phyloP scores from a whole-genome alignment of 129 eudicot species.

The Lonicera japonica region DNA sequence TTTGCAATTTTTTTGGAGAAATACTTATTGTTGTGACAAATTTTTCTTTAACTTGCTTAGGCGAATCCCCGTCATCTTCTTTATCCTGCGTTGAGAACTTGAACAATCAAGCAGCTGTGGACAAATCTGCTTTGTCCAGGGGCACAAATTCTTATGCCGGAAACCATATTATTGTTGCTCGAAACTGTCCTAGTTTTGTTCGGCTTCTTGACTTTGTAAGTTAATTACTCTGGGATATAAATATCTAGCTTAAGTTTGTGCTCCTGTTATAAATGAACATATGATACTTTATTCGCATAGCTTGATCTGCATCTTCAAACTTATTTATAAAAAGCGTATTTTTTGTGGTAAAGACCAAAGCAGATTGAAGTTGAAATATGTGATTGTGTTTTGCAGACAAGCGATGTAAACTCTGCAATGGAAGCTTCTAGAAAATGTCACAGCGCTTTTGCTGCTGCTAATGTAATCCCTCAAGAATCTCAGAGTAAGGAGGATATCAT shows the following conservation, averaged over 20 bases:
- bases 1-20: too few species aligned
- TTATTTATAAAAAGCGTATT: too few species aligned
- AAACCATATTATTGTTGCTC: slow-evolving; percentile 42
- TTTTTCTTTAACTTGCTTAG: slow-evolving; percentile 25
- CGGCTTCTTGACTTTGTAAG: slow-evolving; percentile 90
- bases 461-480: slow-evolving; percentile 30
- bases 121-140: slow-evolving; percentile 41
- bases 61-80: slow-evolving; percentile 97
- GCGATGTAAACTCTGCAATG: slow-evolving; percentile 72
- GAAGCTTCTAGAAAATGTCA: slow-evolving; percentile 68
- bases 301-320: too few species aligned
- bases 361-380: too few species aligned
- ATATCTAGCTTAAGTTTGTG: background rate
- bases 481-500: slow-evolving; percentile 48
- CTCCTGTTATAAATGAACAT: background rate
- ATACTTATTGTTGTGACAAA: background rate
- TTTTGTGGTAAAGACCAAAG: too few species aligned
- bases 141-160: slow-evolving; percentile 35
- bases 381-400: slow-evolving; percentile 40
- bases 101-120: slow-evolving; percentile 52
- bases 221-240: slow-evolving; percentile 1
- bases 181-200: slow-evolving; percentile 43
- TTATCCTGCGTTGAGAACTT: slow-evolving; percentile 89
- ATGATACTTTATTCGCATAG: too few species aligned
- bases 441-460: slow-evolving; percentile 52